Conservation (phyloP, 176 grass and related monocot genomes). For the bread wheat (Triticum aestivum) region IWGSC_CS_RefSeq_v2.1 NC_057812.1:580391210-580391709, state of each 20-base stretch:
- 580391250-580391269: constrained; percentile 73
- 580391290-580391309: constrained; percentile 68
- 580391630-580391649: neutral
- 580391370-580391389: neutral
- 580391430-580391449: neutral
- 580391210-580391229: constrained; percentile 89
- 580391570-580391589: neutral
- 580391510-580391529: neutral
- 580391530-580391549: neutral
- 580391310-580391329: neutral
- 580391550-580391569: neutral
- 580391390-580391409: neutral
- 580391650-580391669: constrained; percentile 1
- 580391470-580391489: neutral
- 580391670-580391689: neutral
- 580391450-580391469: neutral
- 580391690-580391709: constrained; percentile 6
- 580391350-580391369: neutral
- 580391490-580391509: neutral
- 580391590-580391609: neutral
- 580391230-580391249: constrained; percentile 87
- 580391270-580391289: constrained; percentile 70
- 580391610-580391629: constrained; percentile 4
- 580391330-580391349: neutral
- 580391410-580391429: neutral